Conservation (phyloP, 768 basidiomycete species). For the Podaxis sp. region DNA sequence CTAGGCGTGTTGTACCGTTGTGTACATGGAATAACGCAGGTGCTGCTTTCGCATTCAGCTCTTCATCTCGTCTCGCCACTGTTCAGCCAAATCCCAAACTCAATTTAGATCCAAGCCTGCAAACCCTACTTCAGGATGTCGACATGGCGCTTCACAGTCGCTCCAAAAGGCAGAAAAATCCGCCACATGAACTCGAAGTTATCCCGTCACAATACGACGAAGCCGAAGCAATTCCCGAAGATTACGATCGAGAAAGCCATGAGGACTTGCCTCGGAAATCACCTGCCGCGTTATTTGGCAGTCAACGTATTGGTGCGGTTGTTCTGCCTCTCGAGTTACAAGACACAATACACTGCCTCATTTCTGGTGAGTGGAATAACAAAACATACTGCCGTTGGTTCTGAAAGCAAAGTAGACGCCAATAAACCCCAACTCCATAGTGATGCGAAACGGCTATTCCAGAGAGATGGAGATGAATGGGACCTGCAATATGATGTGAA, state of each 20-base stretch:
- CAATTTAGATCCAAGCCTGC: constrained; percentile 65
- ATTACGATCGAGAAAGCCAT: constrained; percentile 34
- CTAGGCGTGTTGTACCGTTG: neutral
- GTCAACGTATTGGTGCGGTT: constrained; percentile 68
- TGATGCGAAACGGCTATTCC: constrained; percentile 74
- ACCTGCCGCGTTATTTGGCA: constrained; percentile 81
- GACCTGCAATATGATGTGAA: constrained; percentile 50
- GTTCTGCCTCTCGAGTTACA: constrained; percentile 73
- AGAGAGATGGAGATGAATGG: constrained; percentile 49
- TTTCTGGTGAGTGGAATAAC: constrained; percentile 50
- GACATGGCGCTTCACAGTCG: constrained; percentile 61
- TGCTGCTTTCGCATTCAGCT: constrained; percentile 14
- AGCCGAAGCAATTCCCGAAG: constrained; percentile 31
- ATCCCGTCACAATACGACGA: constrained; percentile 30
- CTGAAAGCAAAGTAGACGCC: constrained; percentile 42
- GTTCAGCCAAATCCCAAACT: constrained; percentile 58
- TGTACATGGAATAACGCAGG: neutral
- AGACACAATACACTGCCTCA: constrained; percentile 61
- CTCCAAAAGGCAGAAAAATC: constrained; percentile 23
- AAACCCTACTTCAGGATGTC: constrained; percentile 61
- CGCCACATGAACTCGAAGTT: constrained; percentile 57
- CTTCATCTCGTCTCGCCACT: constrained; percentile 27
- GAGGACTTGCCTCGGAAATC: constrained; percentile 53
- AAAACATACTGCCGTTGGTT: constrained; percentile 6
- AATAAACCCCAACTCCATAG: constrained; percentile 64